Evolutionary conservation across 768 basidiomycete genomes (phyloP).

Genomic region (Xerocomellus amylosporus): DNA sequence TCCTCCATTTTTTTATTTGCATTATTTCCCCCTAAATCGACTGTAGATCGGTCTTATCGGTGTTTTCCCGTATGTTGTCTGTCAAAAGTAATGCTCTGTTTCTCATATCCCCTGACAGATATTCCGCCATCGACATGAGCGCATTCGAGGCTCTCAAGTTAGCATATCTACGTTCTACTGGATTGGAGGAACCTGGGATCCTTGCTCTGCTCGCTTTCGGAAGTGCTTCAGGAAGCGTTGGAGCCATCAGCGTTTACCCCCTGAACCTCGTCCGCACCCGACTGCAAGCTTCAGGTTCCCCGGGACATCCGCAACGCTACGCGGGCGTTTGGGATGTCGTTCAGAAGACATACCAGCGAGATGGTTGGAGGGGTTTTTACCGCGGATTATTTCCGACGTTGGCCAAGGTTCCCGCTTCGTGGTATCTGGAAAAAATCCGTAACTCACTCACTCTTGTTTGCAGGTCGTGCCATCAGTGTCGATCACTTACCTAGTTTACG

Average conservation of each 20-base stretch:
- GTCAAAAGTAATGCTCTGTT: neutral
- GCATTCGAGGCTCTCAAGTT: constrained; percentile 96
- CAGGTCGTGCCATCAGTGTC: constrained; percentile 95
- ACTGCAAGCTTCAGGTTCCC: constrained; percentile 92
- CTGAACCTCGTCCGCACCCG: constrained; percentile 90
- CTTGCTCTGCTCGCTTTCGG: constrained; percentile 87
- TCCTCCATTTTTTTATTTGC: constrained; percentile 19
- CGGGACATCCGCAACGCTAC: constrained; percentile 91
- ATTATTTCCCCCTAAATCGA: constrained; percentile 13
- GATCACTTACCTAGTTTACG: constrained; percentile 95
- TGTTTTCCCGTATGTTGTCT: constrained; percentile 81
- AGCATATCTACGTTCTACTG: constrained; percentile 82
- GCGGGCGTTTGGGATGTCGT: constrained; percentile 85
- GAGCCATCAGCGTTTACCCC: constrained; percentile 92
- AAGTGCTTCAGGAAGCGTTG: constrained; percentile 89
- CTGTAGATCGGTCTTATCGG: constrained; percentile 87
- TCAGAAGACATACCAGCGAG: constrained; percentile 71
- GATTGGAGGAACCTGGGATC: constrained; percentile 85
- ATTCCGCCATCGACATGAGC: constrained; percentile 96
- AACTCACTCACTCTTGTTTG: constrained; percentile 7
- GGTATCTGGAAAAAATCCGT: neutral
- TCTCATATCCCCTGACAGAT: constrained; percentile 40
- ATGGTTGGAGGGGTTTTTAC: constrained; percentile 95
- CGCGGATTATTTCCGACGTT: constrained; percentile 88
- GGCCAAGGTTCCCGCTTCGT: constrained; percentile 63